Percentiles rank a stretch among this genome's conserved stretches.
Conservation (phyloP, 2,329 filamentous ascomycete species). For the Trichoderma afroharzianum region DNA sequence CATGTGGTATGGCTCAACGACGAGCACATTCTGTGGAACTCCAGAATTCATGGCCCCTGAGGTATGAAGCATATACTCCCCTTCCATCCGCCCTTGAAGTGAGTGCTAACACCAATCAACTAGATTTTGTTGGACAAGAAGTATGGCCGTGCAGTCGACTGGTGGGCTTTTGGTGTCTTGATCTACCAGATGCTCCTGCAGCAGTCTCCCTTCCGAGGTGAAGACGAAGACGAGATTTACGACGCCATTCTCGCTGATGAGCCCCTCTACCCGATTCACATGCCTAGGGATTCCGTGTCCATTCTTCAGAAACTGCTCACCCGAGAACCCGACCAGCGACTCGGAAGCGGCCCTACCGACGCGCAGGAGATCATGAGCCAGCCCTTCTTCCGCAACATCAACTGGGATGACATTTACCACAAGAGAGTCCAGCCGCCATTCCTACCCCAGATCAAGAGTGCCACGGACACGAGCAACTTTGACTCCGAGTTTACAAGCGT, state of each 20-base stretch:
- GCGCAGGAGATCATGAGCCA: conserved; percentile 99
- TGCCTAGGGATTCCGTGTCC: conserved; percentile 95
- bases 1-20: conserved; percentile 98
- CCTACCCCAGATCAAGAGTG: conserved; percentile 80
- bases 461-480: conserved; percentile 99
- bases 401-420: conserved; percentile 98
- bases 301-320: conserved; percentile 97
- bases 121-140: conserved; percentile 97
- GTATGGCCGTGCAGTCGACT: conserved; percentile 94
- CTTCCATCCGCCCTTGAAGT: no score
- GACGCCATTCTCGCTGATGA: conserved; percentile 97
- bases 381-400: conserved; percentile 95
- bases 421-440: conserved; percentile 90
- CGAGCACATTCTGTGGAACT: conserved; percentile 98
- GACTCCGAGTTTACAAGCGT: conserved; percentile 98
- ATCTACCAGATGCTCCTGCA: conserved; percentile 99
- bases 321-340: conserved; percentile 85
- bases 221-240: conserved; percentile 99
- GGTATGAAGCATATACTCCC: conserved; percentile 61
- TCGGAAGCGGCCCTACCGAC: conserved; percentile 93
- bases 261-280: conserved; percentile 95
- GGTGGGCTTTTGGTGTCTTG: conserved; percentile 98
- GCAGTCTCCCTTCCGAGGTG: conserved; percentile 96
- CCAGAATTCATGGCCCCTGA: conserved; percentile 99
- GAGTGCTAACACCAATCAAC: background rate